phyloP scores from a whole-genome alignment of 352 stramenopile species.

The Hyaloperonospora arabidopsidis region DNA sequence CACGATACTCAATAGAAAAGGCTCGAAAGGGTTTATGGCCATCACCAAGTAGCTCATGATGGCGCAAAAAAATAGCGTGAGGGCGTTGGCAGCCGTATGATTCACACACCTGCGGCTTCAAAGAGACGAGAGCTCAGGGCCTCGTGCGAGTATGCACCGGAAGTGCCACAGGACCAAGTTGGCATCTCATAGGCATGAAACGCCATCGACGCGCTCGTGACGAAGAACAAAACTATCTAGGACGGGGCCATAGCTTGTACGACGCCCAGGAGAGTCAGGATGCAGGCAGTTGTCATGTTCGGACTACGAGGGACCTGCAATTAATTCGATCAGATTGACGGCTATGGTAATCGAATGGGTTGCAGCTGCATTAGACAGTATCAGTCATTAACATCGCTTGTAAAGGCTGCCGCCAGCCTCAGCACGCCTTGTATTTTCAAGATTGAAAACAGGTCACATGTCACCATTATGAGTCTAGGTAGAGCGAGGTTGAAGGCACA shows the following conservation, averaged over 20 bases:
- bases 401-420: no score
- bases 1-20: conserved; percentile 50
- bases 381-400: no score
- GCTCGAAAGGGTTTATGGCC: conserved; percentile 76
- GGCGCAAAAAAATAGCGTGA: conserved; percentile 70
- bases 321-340: no score
- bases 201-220: conserved; percentile 46
- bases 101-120: conserved; percentile 54
- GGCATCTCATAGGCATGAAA: conserved; percentile 73
- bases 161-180: conserved; percentile 50
- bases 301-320: no score
- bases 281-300: conserved; percentile 78
- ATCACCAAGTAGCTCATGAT: conserved; percentile 82
- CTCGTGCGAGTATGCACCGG: conserved; percentile 70
- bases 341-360: no score
- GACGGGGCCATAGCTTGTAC: conserved; percentile 52
- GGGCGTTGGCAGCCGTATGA: conserved; percentile 56
- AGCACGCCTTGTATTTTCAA: no score
- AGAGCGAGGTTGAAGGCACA: no score
- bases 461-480: no score
- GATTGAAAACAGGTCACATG: no score
- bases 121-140: conserved; percentile 72
- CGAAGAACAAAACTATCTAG: conserved; percentile 46
- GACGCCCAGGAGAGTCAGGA: conserved; percentile 64
- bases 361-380: no score